Conservation (phyloP, 495 filamentous ascomycete species). For the Opeltia flavorubescens region DNA sequence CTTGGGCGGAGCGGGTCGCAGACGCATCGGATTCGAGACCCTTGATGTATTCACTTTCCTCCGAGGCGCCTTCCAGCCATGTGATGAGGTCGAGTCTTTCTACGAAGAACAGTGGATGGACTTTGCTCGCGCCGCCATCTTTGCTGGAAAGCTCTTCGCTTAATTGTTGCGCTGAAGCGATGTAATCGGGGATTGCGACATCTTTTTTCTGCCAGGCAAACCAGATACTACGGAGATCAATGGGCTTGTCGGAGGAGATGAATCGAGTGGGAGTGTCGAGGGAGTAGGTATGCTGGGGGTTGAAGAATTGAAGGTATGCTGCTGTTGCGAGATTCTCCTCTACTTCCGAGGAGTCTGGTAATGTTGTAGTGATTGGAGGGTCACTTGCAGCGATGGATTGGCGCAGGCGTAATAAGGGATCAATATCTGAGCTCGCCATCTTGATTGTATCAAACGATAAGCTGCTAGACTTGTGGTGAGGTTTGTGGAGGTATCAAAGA, state of each 20-base stretch:
- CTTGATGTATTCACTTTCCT: conserved; percentile 86
- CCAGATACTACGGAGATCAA: conserved; percentile 87
- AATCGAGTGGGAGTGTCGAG: conserved; percentile 75
- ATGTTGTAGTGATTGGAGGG: conserved; percentile 54
- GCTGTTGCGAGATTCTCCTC: conserved; percentile 56
- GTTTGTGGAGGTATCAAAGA: background rate
- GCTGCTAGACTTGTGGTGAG: background rate
- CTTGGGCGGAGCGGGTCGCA: conserved; percentile 24
- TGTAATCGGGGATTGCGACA: conserved; percentile 75
- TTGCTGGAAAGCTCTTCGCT: conserved; percentile 61
- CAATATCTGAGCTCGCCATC: conserved; percentile 15
- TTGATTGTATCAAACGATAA: background rate
- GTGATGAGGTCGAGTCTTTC: conserved; percentile 81
- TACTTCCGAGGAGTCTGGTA: conserved; percentile 36
- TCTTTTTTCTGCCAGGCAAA: conserved; percentile 91
- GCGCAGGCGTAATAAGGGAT: conserved; percentile 68
- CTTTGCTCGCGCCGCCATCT: conserved; percentile 37
- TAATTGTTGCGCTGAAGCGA: conserved; percentile 62
- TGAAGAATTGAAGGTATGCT: conserved; percentile 66
- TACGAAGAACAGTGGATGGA: conserved; percentile 78
- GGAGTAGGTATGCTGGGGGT: conserved; percentile 47
- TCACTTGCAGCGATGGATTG: conserved; percentile 55
- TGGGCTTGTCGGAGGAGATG: conserved; percentile 51
- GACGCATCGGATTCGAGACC: conserved; percentile 49
- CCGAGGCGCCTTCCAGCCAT: conserved; percentile 78